phyloP scores from a whole-genome alignment of 1,284 basidiomycete genomes.

The Ustilago shanxiensis region DNA sequence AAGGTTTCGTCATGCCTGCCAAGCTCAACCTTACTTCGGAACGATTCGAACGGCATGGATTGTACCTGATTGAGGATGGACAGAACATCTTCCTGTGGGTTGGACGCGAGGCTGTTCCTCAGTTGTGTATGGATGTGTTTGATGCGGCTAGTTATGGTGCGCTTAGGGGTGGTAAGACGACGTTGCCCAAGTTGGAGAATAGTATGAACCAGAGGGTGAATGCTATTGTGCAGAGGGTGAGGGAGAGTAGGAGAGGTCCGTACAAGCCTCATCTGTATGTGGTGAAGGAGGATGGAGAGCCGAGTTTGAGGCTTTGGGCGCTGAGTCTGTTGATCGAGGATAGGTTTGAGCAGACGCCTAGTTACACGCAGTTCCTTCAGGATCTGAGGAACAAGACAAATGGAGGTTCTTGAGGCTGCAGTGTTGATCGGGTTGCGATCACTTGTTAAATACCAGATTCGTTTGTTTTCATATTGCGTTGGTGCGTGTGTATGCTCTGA shows the following conservation, averaged over 20 bases:
- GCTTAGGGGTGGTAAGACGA: slow-evolving; percentile 91
- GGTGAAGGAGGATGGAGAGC: slow-evolving; percentile 98
- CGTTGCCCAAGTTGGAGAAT: slow-evolving; percentile 89
- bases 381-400: slow-evolving; percentile 66
- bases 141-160: slow-evolving; percentile 88
- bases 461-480: neutral
- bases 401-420: slow-evolving; percentile 46
- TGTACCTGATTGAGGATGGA: slow-evolving; percentile 96
- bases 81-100: slow-evolving; percentile 99
- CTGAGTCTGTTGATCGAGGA: slow-evolving; percentile 95
- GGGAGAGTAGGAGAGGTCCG: slow-evolving; percentile 85
- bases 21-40: slow-evolving; percentile 94
- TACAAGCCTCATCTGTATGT: slow-evolving; percentile 96
- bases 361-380: slow-evolving; percentile 90
- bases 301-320: slow-evolving; percentile 88
- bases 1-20: slow-evolving; percentile 79
- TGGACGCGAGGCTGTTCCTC: slow-evolving; percentile 94
- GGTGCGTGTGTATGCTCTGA: neutral
- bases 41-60: slow-evolving; percentile 90
- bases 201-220: slow-evolving; percentile 92
- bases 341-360: slow-evolving; percentile 91
- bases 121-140: slow-evolving; percentile 94
- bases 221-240: slow-evolving; percentile 90
- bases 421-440: neutral
- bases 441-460: slow-evolving; percentile 13